A percentile compares a stretch with the other conserved stretches of the same genome.
These are phyloP conservation scores for Clavariopsis aquatica DNA, from an alignment of 495 filamentous ascomycete species.

Conservation along the genomic window DNA sequence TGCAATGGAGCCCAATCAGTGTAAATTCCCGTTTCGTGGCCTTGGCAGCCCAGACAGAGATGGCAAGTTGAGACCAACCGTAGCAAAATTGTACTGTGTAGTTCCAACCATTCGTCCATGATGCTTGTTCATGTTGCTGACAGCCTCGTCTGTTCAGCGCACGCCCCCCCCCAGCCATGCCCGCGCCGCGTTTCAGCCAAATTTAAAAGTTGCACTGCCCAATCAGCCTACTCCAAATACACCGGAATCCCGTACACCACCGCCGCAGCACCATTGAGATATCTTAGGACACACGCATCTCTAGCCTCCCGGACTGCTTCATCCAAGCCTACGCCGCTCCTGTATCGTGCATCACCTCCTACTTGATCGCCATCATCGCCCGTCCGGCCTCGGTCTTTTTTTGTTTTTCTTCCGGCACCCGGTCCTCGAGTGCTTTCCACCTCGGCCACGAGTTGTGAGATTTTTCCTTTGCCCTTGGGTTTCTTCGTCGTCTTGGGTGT, in stretches of 20 bases:
- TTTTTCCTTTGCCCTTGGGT: constrained; percentile 41
- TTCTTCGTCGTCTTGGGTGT: constrained; percentile 38
- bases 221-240: constrained; percentile 56
- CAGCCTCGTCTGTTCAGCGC: no score
- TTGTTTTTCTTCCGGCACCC: constrained; percentile 4
- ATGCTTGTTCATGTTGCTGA: no score
- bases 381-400: constrained; percentile 6
- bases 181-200: no score
- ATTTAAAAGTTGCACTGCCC: no score
- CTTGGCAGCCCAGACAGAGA: no score
- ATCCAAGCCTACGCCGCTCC: constrained; percentile 56
- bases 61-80: no score
- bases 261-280: constrained; percentile 88
- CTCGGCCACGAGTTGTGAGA: constrained; percentile 24
- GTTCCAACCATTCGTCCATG: no score
- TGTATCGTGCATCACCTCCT: constrained; percentile 21
- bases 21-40: no score
- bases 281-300: constrained; percentile 75
- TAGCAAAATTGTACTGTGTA: no score
- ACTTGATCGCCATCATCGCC: constrained; percentile 34
- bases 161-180: no score
- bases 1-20: no score
- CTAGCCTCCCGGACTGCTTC: constrained; percentile 76
- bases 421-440: constrained; percentile 23
- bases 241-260: constrained; percentile 95